Percentiles rank a stretch among this genome's conserved stretches.
Conservation (phyloP, 2,329 filamentous ascomycete genomes). For the Sporothrix curviconia region DNA sequence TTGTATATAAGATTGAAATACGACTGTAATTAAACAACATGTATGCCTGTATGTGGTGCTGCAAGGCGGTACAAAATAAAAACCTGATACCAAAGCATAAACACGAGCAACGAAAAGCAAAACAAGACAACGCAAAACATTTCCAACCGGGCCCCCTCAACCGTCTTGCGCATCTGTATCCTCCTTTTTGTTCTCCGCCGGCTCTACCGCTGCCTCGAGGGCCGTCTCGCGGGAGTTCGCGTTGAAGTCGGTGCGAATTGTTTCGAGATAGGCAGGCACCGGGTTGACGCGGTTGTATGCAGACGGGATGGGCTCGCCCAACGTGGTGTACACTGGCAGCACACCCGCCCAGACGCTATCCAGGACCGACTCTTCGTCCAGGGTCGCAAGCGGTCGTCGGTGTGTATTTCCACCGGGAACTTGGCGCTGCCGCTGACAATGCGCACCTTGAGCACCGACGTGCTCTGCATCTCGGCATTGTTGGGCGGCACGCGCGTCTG, state of each 20-base stretch:
- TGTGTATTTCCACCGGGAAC: slow-evolving; percentile 55
- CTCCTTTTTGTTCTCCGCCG: slow-evolving; percentile 3
- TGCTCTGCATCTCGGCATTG: slow-evolving; percentile 66
- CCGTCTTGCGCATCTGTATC: background rate
- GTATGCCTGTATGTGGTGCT: background rate
- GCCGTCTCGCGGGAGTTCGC: slow-evolving; percentile 21
- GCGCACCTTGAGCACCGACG: slow-evolving; percentile 62
- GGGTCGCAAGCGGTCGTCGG: slow-evolving; percentile 46
- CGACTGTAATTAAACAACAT: too few species aligned
- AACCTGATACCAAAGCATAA: background rate
- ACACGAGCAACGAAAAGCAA: background rate
- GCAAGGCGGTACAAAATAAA: background rate
- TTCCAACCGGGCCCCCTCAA: background rate
- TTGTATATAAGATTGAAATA: background rate
- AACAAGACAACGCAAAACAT: background rate
- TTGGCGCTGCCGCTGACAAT: slow-evolving; percentile 71
- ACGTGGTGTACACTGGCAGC: slow-evolving; percentile 54
- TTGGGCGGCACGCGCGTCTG: slow-evolving; percentile 65
- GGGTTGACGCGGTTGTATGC: slow-evolving; percentile 51
- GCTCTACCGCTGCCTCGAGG: slow-evolving; percentile 19
- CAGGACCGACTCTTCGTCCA: slow-evolving; percentile 37
- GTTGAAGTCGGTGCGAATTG: slow-evolving; percentile 36
- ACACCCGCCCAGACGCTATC: slow-evolving; percentile 49
- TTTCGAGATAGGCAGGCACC: slow-evolving; percentile 55
- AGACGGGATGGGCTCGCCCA: slow-evolving; percentile 58